Conservation (phyloP, 768 basidiomycete genomes). For the Termitomyces bulborhizus region DNA sequence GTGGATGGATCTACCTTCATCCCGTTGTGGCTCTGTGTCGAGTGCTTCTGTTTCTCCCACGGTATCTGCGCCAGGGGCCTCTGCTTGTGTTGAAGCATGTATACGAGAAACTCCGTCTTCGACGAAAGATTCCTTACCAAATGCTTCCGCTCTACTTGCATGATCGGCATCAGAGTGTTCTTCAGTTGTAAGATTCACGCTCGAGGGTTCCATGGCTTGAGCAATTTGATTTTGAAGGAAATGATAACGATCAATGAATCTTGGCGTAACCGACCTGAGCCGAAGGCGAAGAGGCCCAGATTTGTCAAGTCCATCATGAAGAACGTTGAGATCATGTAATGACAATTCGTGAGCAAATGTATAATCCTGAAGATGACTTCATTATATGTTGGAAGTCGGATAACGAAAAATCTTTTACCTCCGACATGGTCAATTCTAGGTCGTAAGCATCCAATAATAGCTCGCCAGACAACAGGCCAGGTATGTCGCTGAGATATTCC, state of each 20-base stretch:
- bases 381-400: not conserved
- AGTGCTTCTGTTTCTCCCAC: not conserved
- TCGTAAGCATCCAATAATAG: conserved; percentile 68
- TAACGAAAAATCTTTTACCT: conserved; percentile 36
- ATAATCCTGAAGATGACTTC: conserved; percentile 47
- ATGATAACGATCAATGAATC: conserved; percentile 66
- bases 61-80: not conserved
- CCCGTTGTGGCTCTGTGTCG: not conserved
- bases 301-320: conserved; percentile 62
- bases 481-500: conserved; percentile 37
- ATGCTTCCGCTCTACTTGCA: not conserved
- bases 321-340: conserved; percentile 63
- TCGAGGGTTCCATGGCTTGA: conserved; percentile 10
- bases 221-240: conserved; percentile 52
- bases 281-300: conserved; percentile 58
- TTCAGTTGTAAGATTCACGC: not conserved
- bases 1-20: not conserved
- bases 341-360: conserved; percentile 61
- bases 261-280: conserved; percentile 40
- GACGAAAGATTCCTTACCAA: not conserved
- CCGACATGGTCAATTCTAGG: conserved; percentile 54
- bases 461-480: conserved; percentile 51
- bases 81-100: not conserved
- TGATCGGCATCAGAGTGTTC: not conserved
- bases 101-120: not conserved